Percentiles rank a stretch among this genome's conserved stretches.
Evolutionary conservation across 345 rosid species (phyloP).

Genomic region (Citrus australasica): DNA sequence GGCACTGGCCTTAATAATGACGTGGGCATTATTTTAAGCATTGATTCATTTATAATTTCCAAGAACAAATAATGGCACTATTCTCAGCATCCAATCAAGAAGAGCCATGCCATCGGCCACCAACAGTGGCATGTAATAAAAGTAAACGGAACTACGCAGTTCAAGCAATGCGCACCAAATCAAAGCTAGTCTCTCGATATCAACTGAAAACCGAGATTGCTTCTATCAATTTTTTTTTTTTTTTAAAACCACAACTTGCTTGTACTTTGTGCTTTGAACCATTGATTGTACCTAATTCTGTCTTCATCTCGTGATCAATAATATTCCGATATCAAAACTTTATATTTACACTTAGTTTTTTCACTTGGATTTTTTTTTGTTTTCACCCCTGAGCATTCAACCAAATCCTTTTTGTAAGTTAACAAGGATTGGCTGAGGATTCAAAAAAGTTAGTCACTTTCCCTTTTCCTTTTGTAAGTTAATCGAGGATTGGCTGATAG

Average conservation of each 20-base stretch:
- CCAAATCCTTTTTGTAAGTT: neutral
- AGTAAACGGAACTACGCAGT: neutral
- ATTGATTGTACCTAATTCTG: slow-evolving; percentile 1
- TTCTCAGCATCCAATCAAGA: neutral
- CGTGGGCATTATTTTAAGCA: slow-evolving; percentile 1
- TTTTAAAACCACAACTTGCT: neutral
- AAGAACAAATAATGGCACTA: neutral
- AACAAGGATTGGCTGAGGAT: slow-evolving; percentile 1
- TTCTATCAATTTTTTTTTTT: neutral
- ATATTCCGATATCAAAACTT: slow-evolving; percentile 1
- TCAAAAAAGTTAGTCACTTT: slow-evolving; percentile 10
- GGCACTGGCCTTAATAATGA: slow-evolving; percentile 7
- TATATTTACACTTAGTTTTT: neutral
- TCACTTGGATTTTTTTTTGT: neutral
- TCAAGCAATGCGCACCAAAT: neutral
- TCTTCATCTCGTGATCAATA: neutral
- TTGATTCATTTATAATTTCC: slow-evolving; percentile 8
- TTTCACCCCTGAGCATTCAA: neutral
- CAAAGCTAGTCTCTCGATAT: neutral
- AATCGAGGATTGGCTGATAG: slow-evolving; percentile 22
- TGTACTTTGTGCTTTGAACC: neutral
- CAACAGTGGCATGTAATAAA: neutral
- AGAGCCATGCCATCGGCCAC: neutral
- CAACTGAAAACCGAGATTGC: neutral
- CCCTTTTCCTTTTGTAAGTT: slow-evolving; percentile 16